Evolutionary conservation across 441 rosid species (phyloP).

Genomic region (Daphne laureola): DNA sequence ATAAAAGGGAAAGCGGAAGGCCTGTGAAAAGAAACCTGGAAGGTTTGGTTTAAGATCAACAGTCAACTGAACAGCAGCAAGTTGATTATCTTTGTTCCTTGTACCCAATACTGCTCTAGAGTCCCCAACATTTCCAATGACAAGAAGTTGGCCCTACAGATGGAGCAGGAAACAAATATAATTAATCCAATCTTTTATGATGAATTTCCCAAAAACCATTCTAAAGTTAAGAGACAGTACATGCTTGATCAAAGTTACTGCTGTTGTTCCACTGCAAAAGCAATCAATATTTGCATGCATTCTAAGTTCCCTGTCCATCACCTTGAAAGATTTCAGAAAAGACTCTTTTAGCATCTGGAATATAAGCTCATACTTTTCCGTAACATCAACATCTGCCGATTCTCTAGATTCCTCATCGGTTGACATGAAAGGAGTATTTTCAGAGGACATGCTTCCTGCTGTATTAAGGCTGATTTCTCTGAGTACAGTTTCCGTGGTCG

Average conservation of each 20-base stretch:
- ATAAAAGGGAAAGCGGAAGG: neutral
- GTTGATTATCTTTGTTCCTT: slow-evolving; percentile 57
- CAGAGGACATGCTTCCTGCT: slow-evolving; percentile 43
- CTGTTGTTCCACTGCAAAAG: slow-evolving; percentile 97
- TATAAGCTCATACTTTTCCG: slow-evolving; percentile 43
- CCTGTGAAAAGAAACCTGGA: slow-evolving; percentile 51
- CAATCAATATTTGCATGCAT: slow-evolving; percentile 60
- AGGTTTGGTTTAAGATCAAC: slow-evolving; percentile 94
- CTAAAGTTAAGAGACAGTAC: slow-evolving; percentile 24
- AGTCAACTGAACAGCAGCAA: slow-evolving; percentile 84
- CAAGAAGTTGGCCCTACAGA: slow-evolving; percentile 68
- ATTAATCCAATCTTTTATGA: neutral
- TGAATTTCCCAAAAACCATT: slow-evolving; percentile 2
- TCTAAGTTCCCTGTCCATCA: slow-evolving; percentile 92
- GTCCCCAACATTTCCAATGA: slow-evolving; percentile 93
- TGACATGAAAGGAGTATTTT: slow-evolving; percentile 52
- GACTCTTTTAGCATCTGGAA: slow-evolving; percentile 69
- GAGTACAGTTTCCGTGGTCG: slow-evolving; percentile 40
- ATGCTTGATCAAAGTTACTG: slow-evolving; percentile 94
- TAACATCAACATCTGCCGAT: slow-evolving; percentile 41
- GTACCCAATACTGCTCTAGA: slow-evolving; percentile 87
- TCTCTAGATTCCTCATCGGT: slow-evolving; percentile 61
- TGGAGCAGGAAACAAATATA: neutral
- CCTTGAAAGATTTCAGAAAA: slow-evolving; percentile 83
- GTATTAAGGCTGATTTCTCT: slow-evolving; percentile 44